Evolutionary conservation across 2,329 filamentous ascomycete genomes (phyloP), one percentile per base, ranked within the genome.

Genomic region (Aspergillus fructus): DNA sequence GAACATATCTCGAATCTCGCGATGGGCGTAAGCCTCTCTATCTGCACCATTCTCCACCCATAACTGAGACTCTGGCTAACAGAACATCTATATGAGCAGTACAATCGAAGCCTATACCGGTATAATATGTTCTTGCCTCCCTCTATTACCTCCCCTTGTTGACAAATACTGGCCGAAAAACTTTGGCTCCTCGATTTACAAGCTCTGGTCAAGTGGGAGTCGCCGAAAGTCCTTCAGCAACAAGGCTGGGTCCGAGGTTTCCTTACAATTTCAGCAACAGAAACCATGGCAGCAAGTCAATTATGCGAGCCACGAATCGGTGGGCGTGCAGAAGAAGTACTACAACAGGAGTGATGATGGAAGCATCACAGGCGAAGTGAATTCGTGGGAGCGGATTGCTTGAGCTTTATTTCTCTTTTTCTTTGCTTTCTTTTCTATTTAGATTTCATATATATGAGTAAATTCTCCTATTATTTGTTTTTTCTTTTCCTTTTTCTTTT

Each of bases 21-120:
- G 3, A 55, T 59, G 56, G 52, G 27, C 30, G 53, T 43, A 13
- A 50, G 56, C 19, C 46, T 47, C 42, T 19, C 42, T 15, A 41
- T 3, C 48, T 33, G 15, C 49, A 46, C 2, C 33, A 55, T 2
- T 52, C 49, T 23, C 51, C 24, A 23, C 27, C 27, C 8, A 30
- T 11, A 4, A 30, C 27, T 11, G 9, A 4, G 27, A 9, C 27
- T 30, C 27, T 30, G 27, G 9, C 9, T 30, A 30, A 30, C 27
- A 11, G 27, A 30, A 11, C 27, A 30, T 30, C 9, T 30, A 4
- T 30, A 30, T 30, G 27, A 30, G 48, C 56, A 59, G 56, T 37
- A 53, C 52, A 6, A 50, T 59, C 15, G 52, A 59, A 37, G 56
- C 56, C 5, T 51, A 48, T 24, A 59, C 56, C 23, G 56, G 56